phyloP scores from a whole-genome alignment of 2,329 filamentous ascomycete genomes.

The Mariannaea elegans region DNA sequence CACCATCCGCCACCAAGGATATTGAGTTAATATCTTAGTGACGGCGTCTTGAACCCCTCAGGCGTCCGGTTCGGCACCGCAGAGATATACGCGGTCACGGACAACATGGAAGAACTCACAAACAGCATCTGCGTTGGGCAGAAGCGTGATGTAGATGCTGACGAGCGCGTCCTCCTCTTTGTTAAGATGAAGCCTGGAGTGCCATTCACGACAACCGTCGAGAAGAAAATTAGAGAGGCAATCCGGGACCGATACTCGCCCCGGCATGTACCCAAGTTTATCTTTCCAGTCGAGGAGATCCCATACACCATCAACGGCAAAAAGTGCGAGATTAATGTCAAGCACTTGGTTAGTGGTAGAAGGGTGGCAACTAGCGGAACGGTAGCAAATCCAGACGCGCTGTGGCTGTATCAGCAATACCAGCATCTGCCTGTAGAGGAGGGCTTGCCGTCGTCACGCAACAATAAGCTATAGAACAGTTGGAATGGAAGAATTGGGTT shows the following conservation, averaged over 20 bases:
- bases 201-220: not conserved
- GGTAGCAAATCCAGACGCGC: no score
- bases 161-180: conserved; percentile 13
- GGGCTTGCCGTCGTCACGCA: no score
- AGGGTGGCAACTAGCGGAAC: no score
- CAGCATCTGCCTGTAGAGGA: no score
- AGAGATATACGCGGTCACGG: conserved; percentile 15
- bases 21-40: not conserved
- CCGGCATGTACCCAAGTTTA: conserved; percentile 13
- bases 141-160: not conserved
- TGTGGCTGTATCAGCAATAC: no score
- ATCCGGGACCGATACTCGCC: not conserved
- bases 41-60: conserved; percentile 23
- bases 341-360: no score
- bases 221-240: not conserved
- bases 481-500: no score
- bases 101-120: not conserved
- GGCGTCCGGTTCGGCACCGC: conserved; percentile 20
- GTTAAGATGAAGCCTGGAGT: conserved; percentile 2
- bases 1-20: no score
- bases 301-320: conserved; percentile 21
- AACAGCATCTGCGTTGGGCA: conserved; percentile 21
- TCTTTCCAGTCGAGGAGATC: conserved; percentile 20
- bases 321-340: conserved; percentile 25
- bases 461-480: no score